These are phyloP conservation scores for Boletus pseudo-olivaceus DNA, from an alignment of 768 basidiomycete genomes.

Conservation along the genomic window DNA sequence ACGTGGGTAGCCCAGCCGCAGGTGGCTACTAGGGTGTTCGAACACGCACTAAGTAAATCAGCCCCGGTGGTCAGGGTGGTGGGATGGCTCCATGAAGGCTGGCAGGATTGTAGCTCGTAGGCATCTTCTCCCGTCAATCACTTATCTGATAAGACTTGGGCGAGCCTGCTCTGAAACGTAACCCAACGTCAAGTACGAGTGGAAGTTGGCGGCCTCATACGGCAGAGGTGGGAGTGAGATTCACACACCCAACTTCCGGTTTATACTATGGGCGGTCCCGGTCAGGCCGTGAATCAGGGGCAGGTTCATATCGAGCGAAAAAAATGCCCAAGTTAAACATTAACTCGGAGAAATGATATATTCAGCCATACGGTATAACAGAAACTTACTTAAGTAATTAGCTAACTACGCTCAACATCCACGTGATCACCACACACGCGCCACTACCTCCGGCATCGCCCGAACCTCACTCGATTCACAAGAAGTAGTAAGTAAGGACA, in stretches of 20 bases:
- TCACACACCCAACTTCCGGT: neutral
- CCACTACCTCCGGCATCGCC: no score
- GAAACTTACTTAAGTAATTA: no score
- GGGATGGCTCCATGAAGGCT: neutral
- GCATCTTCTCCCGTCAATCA: neutral
- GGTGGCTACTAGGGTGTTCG: neutral
- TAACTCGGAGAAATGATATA: no score
- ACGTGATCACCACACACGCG: no score
- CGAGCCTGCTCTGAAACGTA: neutral
- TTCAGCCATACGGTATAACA: no score
- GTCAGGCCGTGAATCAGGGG: no score
- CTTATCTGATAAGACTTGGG: neutral
- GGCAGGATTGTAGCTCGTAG: neutral
- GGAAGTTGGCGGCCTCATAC: neutral
- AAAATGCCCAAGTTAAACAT: no score
- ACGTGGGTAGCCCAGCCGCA: neutral
- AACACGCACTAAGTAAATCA: neutral
- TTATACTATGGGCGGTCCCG: no score
- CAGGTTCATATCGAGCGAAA: no score
- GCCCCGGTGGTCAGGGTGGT: neutral
- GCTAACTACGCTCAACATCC: no score
- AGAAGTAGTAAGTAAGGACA: no score
- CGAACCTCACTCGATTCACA: no score
- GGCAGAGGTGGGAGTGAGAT: neutral
- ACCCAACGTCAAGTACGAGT: neutral